Conservation (phyloP, 1,284 basidiomycete species). For the Vanrija sp. region DNA sequence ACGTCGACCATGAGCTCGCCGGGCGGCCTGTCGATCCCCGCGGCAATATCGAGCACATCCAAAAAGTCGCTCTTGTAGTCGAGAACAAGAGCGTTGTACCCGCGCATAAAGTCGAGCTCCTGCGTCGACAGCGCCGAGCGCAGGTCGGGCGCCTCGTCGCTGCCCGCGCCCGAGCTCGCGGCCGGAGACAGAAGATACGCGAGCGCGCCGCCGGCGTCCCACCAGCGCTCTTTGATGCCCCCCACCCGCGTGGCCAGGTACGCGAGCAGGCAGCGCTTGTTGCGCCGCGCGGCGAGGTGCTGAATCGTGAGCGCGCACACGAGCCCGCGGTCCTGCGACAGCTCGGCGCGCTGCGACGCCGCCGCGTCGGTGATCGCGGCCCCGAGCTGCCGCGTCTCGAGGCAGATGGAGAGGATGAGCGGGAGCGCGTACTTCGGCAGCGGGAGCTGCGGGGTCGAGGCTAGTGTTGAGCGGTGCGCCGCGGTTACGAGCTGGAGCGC, state of each 20-base stretch:
- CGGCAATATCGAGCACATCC: slow-evolving; percentile 78
- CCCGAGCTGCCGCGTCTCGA: slow-evolving; percentile 85
- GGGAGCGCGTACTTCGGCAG: slow-evolving; percentile 89
- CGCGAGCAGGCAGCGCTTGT: slow-evolving; percentile 88
- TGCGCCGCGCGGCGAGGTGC: slow-evolving; percentile 80
- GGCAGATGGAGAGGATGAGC: slow-evolving; percentile 76
- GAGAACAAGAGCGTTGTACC: slow-evolving; percentile 76
- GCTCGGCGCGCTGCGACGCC: slow-evolving; percentile 32
- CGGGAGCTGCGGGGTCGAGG: slow-evolving; percentile 58
- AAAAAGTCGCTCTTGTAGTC: slow-evolving; percentile 80
- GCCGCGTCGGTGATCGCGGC: slow-evolving; percentile 46
- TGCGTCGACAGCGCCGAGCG: slow-evolving; percentile 77
- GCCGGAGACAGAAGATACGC: slow-evolving; percentile 69
- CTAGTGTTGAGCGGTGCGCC: slow-evolving; percentile 74
- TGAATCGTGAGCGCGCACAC: slow-evolving; percentile 75
- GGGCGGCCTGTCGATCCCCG: slow-evolving; percentile 65
- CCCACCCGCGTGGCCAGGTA: slow-evolving; percentile 84
- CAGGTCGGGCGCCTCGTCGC: slow-evolving; percentile 54
- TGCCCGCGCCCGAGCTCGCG: neutral
- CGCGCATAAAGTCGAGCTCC: slow-evolving; percentile 83
- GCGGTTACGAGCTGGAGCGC: slow-evolving; percentile 83
- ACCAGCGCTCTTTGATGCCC: slow-evolving; percentile 78
- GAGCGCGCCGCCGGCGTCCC: slow-evolving; percentile 87
- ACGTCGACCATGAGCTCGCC: slow-evolving; percentile 50
- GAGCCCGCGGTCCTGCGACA: slow-evolving; percentile 48